Percentiles rank a stretch among this genome's conserved stretches.
Conservation (phyloP, 106 monocot genomes). For the Allium fistulosum region DNA sequence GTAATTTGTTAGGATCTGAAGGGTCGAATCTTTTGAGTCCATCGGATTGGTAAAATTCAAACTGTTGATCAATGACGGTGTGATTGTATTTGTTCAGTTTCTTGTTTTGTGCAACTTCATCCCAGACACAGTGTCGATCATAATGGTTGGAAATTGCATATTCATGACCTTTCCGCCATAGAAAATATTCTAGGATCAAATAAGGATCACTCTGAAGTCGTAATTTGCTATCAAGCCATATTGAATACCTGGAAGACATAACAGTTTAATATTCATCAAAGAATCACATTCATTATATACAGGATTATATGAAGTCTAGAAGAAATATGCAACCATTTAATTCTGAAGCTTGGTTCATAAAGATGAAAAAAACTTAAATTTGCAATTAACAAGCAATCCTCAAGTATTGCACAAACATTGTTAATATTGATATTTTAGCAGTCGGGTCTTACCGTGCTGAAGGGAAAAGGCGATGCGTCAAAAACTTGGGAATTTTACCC, state of each 20-base stretch:
- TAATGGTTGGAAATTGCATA: conserved; percentile 95
- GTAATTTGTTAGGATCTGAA: conserved; percentile 65
- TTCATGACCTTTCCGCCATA: conserved; percentile 76
- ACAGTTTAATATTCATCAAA: too few relatives aligned
- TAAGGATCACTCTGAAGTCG: conserved; percentile 74
- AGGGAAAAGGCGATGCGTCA: conserved; percentile 77
- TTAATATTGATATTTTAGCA: too few relatives aligned
- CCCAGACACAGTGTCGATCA: conserved; percentile 89
- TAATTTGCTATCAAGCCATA: conserved; percentile 93
- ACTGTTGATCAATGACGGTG: conserved; percentile 81
- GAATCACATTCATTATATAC: too few relatives aligned
- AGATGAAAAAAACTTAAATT: background rate
- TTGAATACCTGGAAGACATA: conserved; percentile 58
- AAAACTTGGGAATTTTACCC: conserved; percentile 86
- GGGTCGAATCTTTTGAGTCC: conserved; percentile 79
- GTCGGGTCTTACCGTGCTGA: conserved; percentile 59
- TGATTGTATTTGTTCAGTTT: conserved; percentile 90
- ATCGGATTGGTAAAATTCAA: conserved; percentile 78
- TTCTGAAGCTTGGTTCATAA: too few relatives aligned
- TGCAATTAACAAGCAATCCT: too few relatives aligned
- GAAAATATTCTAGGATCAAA: conserved; percentile 83
- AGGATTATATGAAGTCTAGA: too few relatives aligned
- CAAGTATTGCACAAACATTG: too few relatives aligned
- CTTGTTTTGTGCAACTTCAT: conserved; percentile 88
- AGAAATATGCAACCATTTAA: too few relatives aligned